Percentiles rank a stretch among this genome's conserved stretches.
Evolutionary conservation across 2,329 filamentous ascomycete genomes (phyloP).

Genomic region (Elsinoe perseae): DNA sequence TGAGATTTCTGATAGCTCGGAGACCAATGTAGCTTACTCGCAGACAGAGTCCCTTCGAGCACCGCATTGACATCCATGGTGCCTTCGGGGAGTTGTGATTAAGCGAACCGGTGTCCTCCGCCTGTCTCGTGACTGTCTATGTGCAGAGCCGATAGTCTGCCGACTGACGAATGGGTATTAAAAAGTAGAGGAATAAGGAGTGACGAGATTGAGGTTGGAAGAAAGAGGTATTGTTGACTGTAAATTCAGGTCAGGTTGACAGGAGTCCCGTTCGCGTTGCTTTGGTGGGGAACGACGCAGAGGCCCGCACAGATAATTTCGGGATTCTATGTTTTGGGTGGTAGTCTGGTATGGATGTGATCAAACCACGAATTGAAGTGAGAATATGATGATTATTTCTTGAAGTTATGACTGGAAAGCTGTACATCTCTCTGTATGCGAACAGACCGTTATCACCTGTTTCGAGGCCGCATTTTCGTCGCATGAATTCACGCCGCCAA

Average conservation of each 20-base stretch:
- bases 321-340: neutral
- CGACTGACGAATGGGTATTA: neutral
- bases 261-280: constrained; percentile 14
- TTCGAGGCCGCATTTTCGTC: neutral
- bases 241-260: constrained; percentile 8
- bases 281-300: constrained; percentile 15
- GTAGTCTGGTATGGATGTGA: neutral
- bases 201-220: neutral
- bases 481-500: neutral
- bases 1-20: neutral
- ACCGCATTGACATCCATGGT: constrained; percentile 98
- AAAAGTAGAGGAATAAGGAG: neutral
- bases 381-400: neutral
- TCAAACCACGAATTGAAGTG: neutral
- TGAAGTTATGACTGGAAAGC: neutral
- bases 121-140: neutral
- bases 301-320: constrained; percentile 15
- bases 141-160: neutral
- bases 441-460: neutral
- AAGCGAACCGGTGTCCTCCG: neutral
- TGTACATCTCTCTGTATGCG: neutral
- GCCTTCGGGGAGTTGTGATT: constrained; percentile 12
- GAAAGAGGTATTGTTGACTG: constrained; percentile 5
- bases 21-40: constrained; percentile 29
- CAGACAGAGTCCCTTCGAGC: constrained; percentile 90